Base-by-base conservation (phyloP, 352 stramenopile species). In the Globisporangium sylvaticum region DNA sequence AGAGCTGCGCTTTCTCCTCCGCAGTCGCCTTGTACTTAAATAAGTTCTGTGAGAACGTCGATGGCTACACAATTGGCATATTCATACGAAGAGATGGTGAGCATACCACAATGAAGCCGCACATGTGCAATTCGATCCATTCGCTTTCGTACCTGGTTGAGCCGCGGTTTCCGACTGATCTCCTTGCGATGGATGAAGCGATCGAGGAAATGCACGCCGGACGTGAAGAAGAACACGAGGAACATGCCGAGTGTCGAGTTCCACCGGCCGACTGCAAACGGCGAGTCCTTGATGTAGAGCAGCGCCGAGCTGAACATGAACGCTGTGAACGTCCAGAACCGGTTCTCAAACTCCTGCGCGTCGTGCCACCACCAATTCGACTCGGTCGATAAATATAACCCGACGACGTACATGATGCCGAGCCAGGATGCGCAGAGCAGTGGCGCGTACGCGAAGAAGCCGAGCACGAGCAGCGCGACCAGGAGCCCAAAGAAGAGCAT, bases 291-390 rank as follows among this genome's bases (percentile, higher is more conserved):
- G 50, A 97, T 93, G 70, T 98, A 98, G n/a, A 98, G 79, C 50
- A 96, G 72, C n/a, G 92, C 91, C 1, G 85, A 89, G 55, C 87
- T 96, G 57, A 98, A 93, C n/a, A 98, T 67, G 60, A 97, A 91
- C 12, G 92, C 92, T 37, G 96, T 97, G 67, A 97, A 84, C 6
- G 95, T 98, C 96, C 95, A 98, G 74, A 99, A 99, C 67, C 95
- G 86, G 83, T 99, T 99, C 77, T 99, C 96, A 69, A 98, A 98
- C 79, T 98, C 96, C 68, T 97, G 88, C 20, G 89, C 87, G 66
- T 95, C 83, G 75, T 95, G 87, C 81, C 85, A 94, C 62, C 85
- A 83, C 87, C 87, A 96, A 48, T 90, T 88, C 50, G 81, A 89
- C 61, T 95, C 87, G 48, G 84, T 93, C 31, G 83, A 88, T 64